These are phyloP conservation scores for Microthlaspi erraticum DNA, from an alignment of 345 rosid genomes.

Conservation along the genomic window DNA sequence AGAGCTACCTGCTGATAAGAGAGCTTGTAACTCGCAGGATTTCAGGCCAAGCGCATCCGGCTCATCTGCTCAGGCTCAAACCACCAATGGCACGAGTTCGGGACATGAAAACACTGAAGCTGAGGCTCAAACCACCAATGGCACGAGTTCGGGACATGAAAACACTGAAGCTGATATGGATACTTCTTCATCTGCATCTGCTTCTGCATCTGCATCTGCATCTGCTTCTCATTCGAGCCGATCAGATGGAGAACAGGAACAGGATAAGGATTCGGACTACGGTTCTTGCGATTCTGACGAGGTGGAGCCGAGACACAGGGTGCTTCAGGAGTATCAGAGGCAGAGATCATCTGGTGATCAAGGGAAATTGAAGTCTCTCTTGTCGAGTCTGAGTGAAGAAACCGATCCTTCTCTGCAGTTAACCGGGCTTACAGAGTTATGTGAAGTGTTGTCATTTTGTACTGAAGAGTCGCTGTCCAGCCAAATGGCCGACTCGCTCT, in stretches of 20 bases:
- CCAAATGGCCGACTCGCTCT: conserved; percentile 66
- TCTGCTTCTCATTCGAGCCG: conserved; percentile 81
- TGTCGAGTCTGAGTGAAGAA: conserved; percentile 58
- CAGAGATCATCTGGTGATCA: conserved; percentile 68
- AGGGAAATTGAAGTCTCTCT: conserved; percentile 65
- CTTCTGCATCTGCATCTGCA: too few relatives aligned
- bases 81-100: conserved; percentile 56
- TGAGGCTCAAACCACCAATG: too few relatives aligned
- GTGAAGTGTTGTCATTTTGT: conserved; percentile 89
- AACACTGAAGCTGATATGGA: conserved; percentile 78
- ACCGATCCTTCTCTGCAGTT: conserved; percentile 65
- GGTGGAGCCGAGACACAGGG: conserved; percentile 57
- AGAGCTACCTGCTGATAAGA: conserved; percentile 90
- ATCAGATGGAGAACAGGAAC: conserved; percentile 82
- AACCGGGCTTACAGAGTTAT: conserved; percentile 76
- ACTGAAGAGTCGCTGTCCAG: conserved; percentile 77
- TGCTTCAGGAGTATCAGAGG: conserved; percentile 67
- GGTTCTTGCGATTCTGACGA: conserved; percentile 92
- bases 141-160: too few relatives aligned
- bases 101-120: conserved; percentile 52
- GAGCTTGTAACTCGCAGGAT: conserved; percentile 88
- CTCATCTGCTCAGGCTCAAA: conserved; percentile 62
- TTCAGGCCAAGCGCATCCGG: conserved; percentile 74
- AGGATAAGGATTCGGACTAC: conserved; percentile 69
- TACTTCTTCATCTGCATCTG: conserved; percentile 86